phyloP scores from a whole-genome alignment of 768 basidiomycete genomes.

The Calocera viscosa region DNA sequence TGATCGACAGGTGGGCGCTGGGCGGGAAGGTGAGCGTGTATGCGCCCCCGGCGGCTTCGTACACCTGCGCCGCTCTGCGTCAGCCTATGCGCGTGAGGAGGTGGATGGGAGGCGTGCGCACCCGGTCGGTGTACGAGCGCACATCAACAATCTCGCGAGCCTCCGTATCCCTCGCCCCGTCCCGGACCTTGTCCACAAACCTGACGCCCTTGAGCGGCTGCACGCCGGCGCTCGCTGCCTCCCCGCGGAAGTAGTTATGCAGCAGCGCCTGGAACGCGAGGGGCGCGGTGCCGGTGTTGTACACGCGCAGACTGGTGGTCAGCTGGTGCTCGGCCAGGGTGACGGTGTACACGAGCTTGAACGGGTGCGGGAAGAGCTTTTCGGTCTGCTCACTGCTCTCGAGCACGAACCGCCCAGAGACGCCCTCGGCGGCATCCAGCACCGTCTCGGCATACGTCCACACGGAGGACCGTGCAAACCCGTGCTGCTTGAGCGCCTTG shows the following conservation, averaged over 20 bases:
- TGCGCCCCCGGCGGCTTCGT: slow-evolving; percentile 46
- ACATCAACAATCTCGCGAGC: slow-evolving; percentile 55
- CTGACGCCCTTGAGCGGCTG: slow-evolving; percentile 48
- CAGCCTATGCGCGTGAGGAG: no score
- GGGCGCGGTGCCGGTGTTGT: slow-evolving; percentile 45
- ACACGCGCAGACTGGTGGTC: slow-evolving; percentile 67
- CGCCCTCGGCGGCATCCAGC: slow-evolving; percentile 54
- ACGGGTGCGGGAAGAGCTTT: slow-evolving; percentile 47
- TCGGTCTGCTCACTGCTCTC: slow-evolving; percentile 47
- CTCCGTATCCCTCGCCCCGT: slow-evolving; percentile 41
- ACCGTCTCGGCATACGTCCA: slow-evolving; percentile 61
- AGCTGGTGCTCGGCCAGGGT: slow-evolving; percentile 62
- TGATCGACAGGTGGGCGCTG: slow-evolving; percentile 41
- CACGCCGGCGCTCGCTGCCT: slow-evolving; percentile 46
- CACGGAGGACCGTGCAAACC: slow-evolving; percentile 66
- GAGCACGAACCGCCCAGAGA: slow-evolving; percentile 63
- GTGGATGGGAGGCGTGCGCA: background rate
- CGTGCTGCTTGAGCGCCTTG: slow-evolving; percentile 64
- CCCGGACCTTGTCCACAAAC: slow-evolving; percentile 62
- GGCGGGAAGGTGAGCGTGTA: slow-evolving; percentile 51
- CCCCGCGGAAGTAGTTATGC: slow-evolving; percentile 75
- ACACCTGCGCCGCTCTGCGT: no score
- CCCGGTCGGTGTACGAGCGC: slow-evolving; percentile 49
- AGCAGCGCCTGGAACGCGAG: slow-evolving; percentile 87
- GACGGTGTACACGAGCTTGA: slow-evolving; percentile 69